Percentiles rank a stretch among this genome's conserved stretches.
Evolutionary conservation across 2,329 filamentous ascomycete species (phyloP).

Genomic region (Cladophialophora chaetospira): DNA sequence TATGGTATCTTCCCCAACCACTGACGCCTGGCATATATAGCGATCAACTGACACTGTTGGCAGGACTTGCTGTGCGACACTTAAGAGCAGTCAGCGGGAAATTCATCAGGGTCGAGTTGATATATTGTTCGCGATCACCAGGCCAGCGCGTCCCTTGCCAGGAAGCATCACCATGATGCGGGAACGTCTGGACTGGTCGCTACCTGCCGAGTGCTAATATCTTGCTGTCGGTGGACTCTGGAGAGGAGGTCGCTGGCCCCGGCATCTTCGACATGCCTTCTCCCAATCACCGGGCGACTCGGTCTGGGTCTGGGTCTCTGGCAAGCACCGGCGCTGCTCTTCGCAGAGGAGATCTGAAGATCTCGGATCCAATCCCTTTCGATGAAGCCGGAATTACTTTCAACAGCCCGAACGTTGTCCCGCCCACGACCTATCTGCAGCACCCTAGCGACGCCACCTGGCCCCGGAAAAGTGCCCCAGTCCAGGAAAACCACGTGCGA

Average conservation of each 20-base stretch:
- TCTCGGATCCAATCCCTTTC: slow-evolving; percentile 37
- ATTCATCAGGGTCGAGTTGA: not conserved
- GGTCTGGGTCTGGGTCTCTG: slow-evolving; percentile 12
- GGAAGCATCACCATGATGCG: slow-evolving; percentile 17
- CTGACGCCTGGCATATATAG: not conserved
- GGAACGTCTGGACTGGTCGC: not conserved
- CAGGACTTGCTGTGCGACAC: slow-evolving; percentile 6
- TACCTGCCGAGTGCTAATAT: slow-evolving; percentile 11
- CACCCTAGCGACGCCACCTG: slow-evolving; percentile 20
- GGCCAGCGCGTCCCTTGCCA: not conserved
- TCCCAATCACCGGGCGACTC: slow-evolving; percentile 19
- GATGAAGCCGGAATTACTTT: slow-evolving; percentile 19
- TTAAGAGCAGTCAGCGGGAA: not conserved
- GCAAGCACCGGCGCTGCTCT: slow-evolving; percentile 30
- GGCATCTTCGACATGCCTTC: slow-evolving; percentile 20
- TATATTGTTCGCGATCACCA: not conserved
- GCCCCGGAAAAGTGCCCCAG: slow-evolving; percentile 19
- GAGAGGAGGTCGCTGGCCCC: not conserved
- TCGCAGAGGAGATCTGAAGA: slow-evolving; percentile 37
- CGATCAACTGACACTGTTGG: slow-evolving; percentile 10
- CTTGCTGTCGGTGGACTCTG: not conserved
- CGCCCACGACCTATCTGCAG: slow-evolving; percentile 9
- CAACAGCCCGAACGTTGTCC: slow-evolving; percentile 1
- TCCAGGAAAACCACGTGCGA: slow-evolving; percentile 18
- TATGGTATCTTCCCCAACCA: slow-evolving; percentile 1